Conservation (phyloP, 2,329 filamentous ascomycete species). For the Fusarium devonianum region DNA sequence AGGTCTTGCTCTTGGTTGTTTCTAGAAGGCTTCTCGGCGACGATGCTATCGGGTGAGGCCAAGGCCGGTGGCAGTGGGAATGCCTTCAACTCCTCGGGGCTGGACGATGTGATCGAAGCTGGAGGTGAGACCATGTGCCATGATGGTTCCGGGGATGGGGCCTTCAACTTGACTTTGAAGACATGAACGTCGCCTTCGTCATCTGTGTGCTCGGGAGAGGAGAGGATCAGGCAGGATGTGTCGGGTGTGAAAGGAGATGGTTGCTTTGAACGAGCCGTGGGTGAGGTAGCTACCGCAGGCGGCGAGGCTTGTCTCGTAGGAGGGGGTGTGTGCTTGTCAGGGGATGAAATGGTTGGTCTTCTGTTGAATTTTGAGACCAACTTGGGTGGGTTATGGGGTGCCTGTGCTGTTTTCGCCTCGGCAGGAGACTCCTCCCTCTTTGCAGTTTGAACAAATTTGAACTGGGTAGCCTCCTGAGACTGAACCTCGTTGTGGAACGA, state of each 20-base stretch:
- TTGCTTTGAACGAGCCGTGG: constrained; percentile 15
- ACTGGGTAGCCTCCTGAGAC: constrained; percentile 9
- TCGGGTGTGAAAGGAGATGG: constrained; percentile 33
- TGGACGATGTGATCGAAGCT: constrained; percentile 42
- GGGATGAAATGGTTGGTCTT: constrained; percentile 12
- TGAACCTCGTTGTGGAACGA: constrained; percentile 42
- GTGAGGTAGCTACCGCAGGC: constrained; percentile 11
- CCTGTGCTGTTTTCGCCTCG: constrained; percentile 5
- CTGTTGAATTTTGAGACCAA: constrained; percentile 42
- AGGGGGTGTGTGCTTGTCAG: constrained; percentile 14
- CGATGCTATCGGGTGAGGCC: constrained; percentile 37
- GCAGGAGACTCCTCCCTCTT: constrained; percentile 8
- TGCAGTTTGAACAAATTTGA: constrained; percentile 24
- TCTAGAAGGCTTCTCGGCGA: constrained; percentile 24
- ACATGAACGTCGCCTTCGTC: constrained; percentile 40
- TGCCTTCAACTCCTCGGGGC: constrained; percentile 16
- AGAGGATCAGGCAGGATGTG: constrained; percentile 45
- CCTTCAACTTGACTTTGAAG: constrained; percentile 44
- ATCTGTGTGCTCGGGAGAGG: constrained; percentile 49
- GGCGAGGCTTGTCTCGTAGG: constrained; percentile 22
- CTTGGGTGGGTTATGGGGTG: constrained; percentile 15
- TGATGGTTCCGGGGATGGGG: constrained; percentile 51
- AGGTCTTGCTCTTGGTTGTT: constrained; percentile 45
- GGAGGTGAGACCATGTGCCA: constrained; percentile 58
- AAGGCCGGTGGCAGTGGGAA: constrained; percentile 27